Conservation (phyloP, 176 grass and related monocot species). For the Zoysia japonica region DNA sequence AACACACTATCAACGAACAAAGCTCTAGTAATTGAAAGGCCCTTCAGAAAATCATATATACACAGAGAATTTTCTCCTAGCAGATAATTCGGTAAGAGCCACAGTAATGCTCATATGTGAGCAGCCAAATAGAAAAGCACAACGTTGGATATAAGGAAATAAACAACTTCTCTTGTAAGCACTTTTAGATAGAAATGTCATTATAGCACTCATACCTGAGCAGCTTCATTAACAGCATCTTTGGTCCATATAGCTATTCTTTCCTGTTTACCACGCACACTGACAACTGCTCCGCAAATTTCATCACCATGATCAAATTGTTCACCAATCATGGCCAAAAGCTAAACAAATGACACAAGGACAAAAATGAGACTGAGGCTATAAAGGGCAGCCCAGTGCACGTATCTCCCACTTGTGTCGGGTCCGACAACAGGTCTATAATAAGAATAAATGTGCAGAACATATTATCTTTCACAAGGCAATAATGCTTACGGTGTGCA, state of each 20-base stretch:
- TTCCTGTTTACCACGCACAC: slow-evolving; percentile 78
- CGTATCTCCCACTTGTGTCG: too few species aligned
- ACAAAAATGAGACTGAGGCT: background rate
- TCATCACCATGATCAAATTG: slow-evolving; percentile 97
- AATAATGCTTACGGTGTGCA: slow-evolving; percentile 74
- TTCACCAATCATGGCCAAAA: slow-evolving; percentile 90
- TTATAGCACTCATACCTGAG: slow-evolving; percentile 61
- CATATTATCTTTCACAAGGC: background rate
- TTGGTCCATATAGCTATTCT: slow-evolving; percentile 94
- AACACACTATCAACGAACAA: too few species aligned
- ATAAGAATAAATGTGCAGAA: slow-evolving; percentile 9
- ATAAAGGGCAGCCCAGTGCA: too few species aligned
- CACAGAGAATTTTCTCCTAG: too few species aligned
- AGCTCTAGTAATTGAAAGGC: too few species aligned
- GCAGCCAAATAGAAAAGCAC: background rate
- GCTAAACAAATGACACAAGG: slow-evolving; percentile 38
- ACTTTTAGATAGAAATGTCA: background rate
- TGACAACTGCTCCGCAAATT: slow-evolving; percentile 91
- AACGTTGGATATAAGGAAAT: background rate
- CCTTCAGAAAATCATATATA: too few species aligned
- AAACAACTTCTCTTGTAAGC: background rate
- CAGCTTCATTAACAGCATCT: slow-evolving; percentile 88
- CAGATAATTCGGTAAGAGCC: too few species aligned
- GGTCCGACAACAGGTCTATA: too few species aligned
- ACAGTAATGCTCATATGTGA: background rate